phyloP scores from a whole-genome alignment of 228 moss, liverwort and hornwort genomes.

The Sphagnum fallax region DNA sequence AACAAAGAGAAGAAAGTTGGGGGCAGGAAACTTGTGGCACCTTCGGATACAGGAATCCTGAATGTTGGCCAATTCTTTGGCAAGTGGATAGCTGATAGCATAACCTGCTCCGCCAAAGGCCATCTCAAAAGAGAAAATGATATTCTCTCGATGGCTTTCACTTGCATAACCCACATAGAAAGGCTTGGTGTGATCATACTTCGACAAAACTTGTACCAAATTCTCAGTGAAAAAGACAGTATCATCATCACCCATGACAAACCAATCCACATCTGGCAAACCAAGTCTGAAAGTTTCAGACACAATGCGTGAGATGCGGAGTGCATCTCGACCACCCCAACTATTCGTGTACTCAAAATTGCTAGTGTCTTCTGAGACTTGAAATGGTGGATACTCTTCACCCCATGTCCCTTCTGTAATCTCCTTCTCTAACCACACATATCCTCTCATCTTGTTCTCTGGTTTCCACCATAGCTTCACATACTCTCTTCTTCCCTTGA shows the following conservation, averaged over 20 bases:
- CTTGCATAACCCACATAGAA: slow-evolving; percentile 48
- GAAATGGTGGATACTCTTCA: slow-evolving; percentile 24
- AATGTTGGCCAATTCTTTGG: slow-evolving; percentile 29
- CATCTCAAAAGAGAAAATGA: slow-evolving; percentile 48
- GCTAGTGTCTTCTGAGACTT: slow-evolving; percentile 56
- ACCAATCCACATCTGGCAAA: slow-evolving; percentile 61
- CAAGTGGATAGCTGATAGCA: slow-evolving; percentile 43
- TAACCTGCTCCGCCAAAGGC: slow-evolving; percentile 59
- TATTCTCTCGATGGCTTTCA: slow-evolving; percentile 51
- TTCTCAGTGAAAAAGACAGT: slow-evolving; percentile 64
- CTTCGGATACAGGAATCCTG: slow-evolving; percentile 43
- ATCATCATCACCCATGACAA: slow-evolving; percentile 76
- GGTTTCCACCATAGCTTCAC: slow-evolving; percentile 77
- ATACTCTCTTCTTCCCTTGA: slow-evolving; percentile 31
- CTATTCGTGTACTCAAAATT: slow-evolving; percentile 54
- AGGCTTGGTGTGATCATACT: slow-evolving; percentile 49
- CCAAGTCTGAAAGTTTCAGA: slow-evolving; percentile 38
- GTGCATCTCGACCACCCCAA: slow-evolving; percentile 34
- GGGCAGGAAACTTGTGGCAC: not conserved
- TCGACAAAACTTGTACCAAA: slow-evolving; percentile 53
- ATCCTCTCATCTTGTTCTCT: slow-evolving; percentile 32
- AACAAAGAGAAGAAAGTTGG: too few relatives aligned
- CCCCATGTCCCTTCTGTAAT: slow-evolving; percentile 29
- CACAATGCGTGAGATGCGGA: slow-evolving; percentile 62
- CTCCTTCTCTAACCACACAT: slow-evolving; percentile 46